Conservation (phyloP, 441 rosid genomes). For the Aquilaria agallochum region DNA sequence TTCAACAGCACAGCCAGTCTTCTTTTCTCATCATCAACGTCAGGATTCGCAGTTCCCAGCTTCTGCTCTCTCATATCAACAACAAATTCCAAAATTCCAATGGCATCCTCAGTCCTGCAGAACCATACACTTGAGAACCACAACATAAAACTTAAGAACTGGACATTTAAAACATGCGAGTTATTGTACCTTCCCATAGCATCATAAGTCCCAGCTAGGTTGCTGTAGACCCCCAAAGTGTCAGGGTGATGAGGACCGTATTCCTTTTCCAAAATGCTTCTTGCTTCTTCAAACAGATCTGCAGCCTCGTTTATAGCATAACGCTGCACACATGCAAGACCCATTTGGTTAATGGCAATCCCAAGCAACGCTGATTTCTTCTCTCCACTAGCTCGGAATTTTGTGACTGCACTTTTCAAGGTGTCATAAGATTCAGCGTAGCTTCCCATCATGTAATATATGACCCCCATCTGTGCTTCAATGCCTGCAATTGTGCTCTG, state of each 20-base stretch:
- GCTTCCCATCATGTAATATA: slow-evolving; percentile 79
- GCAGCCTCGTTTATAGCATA: slow-evolving; percentile 74
- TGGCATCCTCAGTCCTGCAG: slow-evolving; percentile 79
- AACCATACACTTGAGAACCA: slow-evolving; percentile 5
- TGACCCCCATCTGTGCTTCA: slow-evolving; percentile 91
- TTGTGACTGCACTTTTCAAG: slow-evolving; percentile 58
- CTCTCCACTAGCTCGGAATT: slow-evolving; percentile 77
- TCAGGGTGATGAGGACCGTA: slow-evolving; percentile 88
- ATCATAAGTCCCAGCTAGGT: slow-evolving; percentile 96
- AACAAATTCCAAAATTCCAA: slow-evolving; percentile 68
- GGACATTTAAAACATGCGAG: neutral
- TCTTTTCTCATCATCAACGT: slow-evolving; percentile 75
- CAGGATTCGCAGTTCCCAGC: slow-evolving; percentile 94
- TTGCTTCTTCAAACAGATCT: slow-evolving; percentile 84
- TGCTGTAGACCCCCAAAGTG: slow-evolving; percentile 85
- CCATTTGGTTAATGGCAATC: slow-evolving; percentile 85
- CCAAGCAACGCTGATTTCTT: slow-evolving; percentile 81
- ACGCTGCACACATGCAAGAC: slow-evolving; percentile 79
- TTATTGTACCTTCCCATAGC: slow-evolving; percentile 87
- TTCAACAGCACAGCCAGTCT: slow-evolving; percentile 72
- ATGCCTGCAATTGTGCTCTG: slow-evolving; percentile 83
- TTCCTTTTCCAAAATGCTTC: slow-evolving; percentile 68
- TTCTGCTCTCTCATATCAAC: slow-evolving; percentile 87
- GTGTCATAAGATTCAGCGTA: slow-evolving; percentile 62
- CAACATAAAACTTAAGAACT: slow-evolving; percentile 6